Evolutionary conservation across 768 basidiomycete species (phyloP).

Genomic region (Royoungia palumana): DNA sequence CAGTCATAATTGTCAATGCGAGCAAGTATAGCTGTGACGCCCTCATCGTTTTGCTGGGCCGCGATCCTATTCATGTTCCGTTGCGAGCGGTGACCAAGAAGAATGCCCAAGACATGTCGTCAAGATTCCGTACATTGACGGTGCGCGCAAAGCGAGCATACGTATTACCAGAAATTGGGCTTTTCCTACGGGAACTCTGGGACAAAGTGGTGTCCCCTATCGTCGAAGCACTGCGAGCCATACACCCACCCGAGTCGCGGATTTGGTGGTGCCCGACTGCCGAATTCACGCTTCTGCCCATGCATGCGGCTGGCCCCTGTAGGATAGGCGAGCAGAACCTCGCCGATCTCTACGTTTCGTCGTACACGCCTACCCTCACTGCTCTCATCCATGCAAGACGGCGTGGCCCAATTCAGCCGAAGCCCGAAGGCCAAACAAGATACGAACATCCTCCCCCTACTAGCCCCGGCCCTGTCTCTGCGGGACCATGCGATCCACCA

Average conservation of each 20-base stretch:
- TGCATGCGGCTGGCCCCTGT: constrained; percentile 36
- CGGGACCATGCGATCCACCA: too few relatives aligned
- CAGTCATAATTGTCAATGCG: constrained; percentile 4
- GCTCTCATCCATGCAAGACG: too few relatives aligned
- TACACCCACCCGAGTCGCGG: constrained; percentile 1
- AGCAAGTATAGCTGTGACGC: constrained; percentile 6
- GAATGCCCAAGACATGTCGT: background rate
- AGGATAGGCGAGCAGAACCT: background rate
- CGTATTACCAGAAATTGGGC: background rate
- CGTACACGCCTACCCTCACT: constrained; percentile 10
- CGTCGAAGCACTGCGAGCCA: background rate
- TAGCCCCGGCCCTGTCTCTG: too few relatives aligned
- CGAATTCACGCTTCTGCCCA: constrained; percentile 28
- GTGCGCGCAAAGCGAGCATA: background rate
- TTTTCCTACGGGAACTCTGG: constrained; percentile 4
- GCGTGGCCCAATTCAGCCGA: too few relatives aligned
- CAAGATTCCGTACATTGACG: background rate
- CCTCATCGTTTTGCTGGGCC: constrained; percentile 3
- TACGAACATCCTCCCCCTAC: too few relatives aligned
- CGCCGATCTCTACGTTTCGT: constrained; percentile 9
- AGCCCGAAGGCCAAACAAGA: too few relatives aligned
- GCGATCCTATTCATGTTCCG: background rate
- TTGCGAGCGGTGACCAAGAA: background rate
- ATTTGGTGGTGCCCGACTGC: constrained; percentile 13
- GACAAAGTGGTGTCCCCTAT: constrained; percentile 1